Conservation (phyloP, 2,329 filamentous ascomycete genomes). For the Penicillium sp. region DNA sequence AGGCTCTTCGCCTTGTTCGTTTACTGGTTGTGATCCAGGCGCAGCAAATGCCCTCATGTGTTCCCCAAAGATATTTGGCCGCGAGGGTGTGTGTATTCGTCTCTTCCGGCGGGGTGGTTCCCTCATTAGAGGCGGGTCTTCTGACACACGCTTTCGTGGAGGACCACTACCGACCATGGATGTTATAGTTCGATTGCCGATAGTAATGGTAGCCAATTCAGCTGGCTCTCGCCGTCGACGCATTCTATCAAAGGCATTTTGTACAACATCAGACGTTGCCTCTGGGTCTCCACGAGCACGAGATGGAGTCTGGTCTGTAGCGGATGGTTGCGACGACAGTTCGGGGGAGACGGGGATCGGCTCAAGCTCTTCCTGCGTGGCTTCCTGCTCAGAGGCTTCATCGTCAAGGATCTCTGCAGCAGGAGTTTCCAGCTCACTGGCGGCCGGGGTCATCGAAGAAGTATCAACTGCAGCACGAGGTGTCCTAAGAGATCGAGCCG, state of each 20-base stretch:
- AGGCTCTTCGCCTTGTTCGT: conserved; percentile 20
- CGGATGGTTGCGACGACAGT: conserved; percentile 14
- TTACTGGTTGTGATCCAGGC: conserved; percentile 48
- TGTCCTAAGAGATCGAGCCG: conserved; percentile 7
- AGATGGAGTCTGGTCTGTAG: background rate
- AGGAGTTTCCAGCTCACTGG: conserved; percentile 1
- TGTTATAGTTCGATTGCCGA: conserved; percentile 66
- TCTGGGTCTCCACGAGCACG: conserved; percentile 10
- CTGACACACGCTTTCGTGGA: conserved; percentile 36
- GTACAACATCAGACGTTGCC: conserved; percentile 49
- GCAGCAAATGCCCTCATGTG: conserved; percentile 56
- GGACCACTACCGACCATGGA: conserved; percentile 62
- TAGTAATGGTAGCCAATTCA: conserved; percentile 71
- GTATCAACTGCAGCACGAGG: conserved; percentile 1
- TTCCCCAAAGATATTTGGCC: conserved; percentile 44
- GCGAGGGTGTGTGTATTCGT: conserved; percentile 39
- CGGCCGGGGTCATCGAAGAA: conserved; percentile 2
- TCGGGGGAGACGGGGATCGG: conserved; percentile 11
- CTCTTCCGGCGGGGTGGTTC: conserved; percentile 38
- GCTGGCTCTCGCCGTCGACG: conserved; percentile 60
- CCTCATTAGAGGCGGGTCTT: conserved; percentile 22
- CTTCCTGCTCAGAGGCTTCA: background rate
- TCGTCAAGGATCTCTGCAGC: conserved; percentile 2
- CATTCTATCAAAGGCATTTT: conserved; percentile 65
- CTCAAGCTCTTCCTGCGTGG: conserved; percentile 7